These are phyloP conservation scores for Candida methanosorbosa DNA, from an alignment of 805 yeast genomes.

Conservation along the genomic window DNA sequence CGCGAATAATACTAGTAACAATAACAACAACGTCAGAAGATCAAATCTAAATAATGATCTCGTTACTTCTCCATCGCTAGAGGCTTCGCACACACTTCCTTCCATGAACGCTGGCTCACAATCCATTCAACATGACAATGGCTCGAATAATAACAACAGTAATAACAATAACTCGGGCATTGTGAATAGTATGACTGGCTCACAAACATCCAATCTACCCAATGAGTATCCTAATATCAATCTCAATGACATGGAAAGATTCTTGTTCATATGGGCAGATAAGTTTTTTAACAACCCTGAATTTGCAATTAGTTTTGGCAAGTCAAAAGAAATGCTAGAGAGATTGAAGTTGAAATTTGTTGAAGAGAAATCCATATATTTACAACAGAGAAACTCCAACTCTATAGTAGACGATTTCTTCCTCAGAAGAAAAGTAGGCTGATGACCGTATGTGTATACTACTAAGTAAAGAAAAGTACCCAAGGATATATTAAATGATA, in stretches of 20 bases:
- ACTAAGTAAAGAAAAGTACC: too few species aligned
- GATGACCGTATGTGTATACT: too few species aligned
- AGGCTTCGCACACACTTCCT: too few species aligned
- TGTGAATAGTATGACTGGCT: background rate
- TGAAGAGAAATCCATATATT: conserved; percentile 19
- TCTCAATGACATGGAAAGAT: conserved; percentile 23
- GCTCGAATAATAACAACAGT: too few species aligned
- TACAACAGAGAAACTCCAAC: background rate
- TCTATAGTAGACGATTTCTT: conserved; percentile 13
- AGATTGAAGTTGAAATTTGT: conserved; percentile 21
- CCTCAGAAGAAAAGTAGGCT: conserved; percentile 10
- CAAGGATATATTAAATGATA: too few species aligned
- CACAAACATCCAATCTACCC: background rate
- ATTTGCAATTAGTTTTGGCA: conserved; percentile 14
- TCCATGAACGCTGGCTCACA: too few species aligned
- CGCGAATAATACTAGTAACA: too few species aligned
- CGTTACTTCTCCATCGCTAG: too few species aligned
- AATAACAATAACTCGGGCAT: too few species aligned
- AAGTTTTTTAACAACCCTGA: conserved; percentile 17
- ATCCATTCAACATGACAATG: too few species aligned
- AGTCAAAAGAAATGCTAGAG: conserved; percentile 20
- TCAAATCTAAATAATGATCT: too few species aligned
- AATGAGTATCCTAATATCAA: conserved; percentile 1
- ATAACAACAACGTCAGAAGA: too few species aligned
- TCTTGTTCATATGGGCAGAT: conserved; percentile 24